Percentiles rank a stretch among this genome's conserved stretches.
phyloP scores from a whole-genome alignment of 164 flowering plant species.

The Cinnamomum chago region DNA sequence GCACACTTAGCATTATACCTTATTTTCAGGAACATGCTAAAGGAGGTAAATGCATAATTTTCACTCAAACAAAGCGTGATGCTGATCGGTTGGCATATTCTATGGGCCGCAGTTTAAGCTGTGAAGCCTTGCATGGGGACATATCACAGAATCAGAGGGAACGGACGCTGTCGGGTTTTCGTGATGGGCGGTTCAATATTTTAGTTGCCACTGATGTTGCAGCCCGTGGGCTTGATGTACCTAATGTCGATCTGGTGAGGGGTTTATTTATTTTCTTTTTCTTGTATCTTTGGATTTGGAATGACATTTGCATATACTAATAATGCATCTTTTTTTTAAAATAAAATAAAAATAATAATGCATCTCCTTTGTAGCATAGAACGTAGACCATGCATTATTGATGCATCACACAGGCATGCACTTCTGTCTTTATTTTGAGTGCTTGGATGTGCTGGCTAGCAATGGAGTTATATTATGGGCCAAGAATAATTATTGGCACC shows the following conservation, averaged over 20 bases:
- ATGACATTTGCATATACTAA: not conserved
- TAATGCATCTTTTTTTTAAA: too few relatives aligned
- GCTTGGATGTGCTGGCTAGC: too few relatives aligned
- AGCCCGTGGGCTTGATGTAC: conserved; percentile 81
- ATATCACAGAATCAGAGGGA: conserved; percentile 74
- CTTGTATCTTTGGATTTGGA: not conserved
- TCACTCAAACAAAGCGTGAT: conserved; percentile 92
- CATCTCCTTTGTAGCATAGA: too few relatives aligned
- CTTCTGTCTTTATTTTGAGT: too few relatives aligned
- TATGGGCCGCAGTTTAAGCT: conserved; percentile 48
- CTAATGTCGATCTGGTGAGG: conserved; percentile 90
- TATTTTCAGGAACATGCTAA: conserved; percentile 79
- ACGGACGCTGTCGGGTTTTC: conserved; percentile 67
- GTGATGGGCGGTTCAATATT: conserved; percentile 65
- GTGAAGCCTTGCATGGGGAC: conserved; percentile 93
- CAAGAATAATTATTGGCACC: too few relatives aligned
- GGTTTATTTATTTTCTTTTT: too few relatives aligned
- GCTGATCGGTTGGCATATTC: conserved; percentile 77
- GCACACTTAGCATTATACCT: not conserved
- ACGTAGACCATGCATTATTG: too few relatives aligned
- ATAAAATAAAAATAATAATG: too few relatives aligned
- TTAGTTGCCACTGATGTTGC: conserved; percentile 86
- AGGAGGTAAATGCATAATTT: conserved; percentile 89
- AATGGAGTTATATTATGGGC: too few relatives aligned
- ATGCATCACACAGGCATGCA: too few relatives aligned